Conservation (phyloP, 495 filamentous ascomycete species). For the Podospora comata region DNA sequence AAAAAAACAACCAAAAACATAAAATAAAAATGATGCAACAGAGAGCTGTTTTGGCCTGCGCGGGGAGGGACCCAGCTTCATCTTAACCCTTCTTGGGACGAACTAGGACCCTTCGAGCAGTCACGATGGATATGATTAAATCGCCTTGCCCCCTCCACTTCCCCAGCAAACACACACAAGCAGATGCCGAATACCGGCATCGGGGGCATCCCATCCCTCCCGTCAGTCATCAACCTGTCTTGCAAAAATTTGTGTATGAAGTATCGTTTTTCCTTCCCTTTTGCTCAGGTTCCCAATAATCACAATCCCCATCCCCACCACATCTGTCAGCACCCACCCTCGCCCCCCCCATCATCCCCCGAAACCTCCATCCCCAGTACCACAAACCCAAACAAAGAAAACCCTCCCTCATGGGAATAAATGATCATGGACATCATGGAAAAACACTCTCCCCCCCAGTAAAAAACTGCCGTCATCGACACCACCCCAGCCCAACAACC, state of each 20-base stretch:
- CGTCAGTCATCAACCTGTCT: neutral
- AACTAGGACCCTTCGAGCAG: neutral
- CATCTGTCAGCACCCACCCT: neutral
- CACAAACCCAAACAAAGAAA: neutral
- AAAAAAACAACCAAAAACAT: too few relatives aligned
- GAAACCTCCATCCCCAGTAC: neutral
- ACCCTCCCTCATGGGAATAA: neutral
- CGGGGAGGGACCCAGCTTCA: neutral
- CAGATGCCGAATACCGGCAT: neutral
- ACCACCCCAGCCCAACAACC: neutral
- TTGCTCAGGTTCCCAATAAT: neutral
- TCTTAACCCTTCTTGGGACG: neutral
- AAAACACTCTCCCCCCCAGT: neutral
- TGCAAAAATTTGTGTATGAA: neutral
- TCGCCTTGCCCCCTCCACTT: neutral
- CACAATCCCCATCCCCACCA: neutral
- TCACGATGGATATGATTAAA: neutral
- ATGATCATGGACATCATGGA: slow-evolving; percentile 4
- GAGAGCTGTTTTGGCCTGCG: neutral
- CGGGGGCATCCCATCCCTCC: too few relatives aligned
- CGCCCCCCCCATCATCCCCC: neutral
- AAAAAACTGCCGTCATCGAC: neutral
- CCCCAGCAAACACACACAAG: neutral
- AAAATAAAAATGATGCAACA: neutral
- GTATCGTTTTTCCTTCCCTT: neutral